A percentile compares a stretch with the other conserved stretches of the same genome.
Evolutionary conservation across 2,329 filamentous ascomycete species (phyloP).

Genomic region (Diplodia intermedia): DNA sequence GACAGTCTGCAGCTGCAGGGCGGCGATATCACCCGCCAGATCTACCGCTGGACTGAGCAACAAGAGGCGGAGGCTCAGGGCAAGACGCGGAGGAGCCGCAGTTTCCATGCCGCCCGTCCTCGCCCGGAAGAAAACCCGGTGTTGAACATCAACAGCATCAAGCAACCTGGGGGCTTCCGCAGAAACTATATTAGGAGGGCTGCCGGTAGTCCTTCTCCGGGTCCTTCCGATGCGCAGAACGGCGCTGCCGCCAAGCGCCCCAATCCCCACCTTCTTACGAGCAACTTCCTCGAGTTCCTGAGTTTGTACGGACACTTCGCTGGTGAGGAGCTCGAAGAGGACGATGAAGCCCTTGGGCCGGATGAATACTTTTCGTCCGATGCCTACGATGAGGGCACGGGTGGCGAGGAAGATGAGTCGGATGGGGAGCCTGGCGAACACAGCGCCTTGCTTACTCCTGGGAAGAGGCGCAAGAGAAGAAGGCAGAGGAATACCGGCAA

Average conservation of each 20-base stretch:
- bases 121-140: constrained; percentile 76
- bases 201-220: constrained; percentile 67
- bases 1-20: constrained; percentile 92
- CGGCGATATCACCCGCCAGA: constrained; percentile 90
- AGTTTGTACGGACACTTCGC: constrained; percentile 97
- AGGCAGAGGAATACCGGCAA: constrained; percentile 80
- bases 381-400: constrained; percentile 61
- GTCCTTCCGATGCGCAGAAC: constrained; percentile 53
- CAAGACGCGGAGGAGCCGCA: constrained; percentile 80
- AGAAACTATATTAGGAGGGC: constrained; percentile 84
- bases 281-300: constrained; percentile 93
- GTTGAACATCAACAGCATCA: constrained; percentile 87
- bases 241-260: constrained; percentile 39
- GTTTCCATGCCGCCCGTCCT: constrained; percentile 79
- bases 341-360: constrained; percentile 85
- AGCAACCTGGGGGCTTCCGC: constrained; percentile 90
- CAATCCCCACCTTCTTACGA: constrained; percentile 74
- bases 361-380: constrained; percentile 93
- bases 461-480: constrained; percentile 72
- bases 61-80: constrained; percentile 70
- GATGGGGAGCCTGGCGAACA: constrained; percentile 83
- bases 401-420: constrained; percentile 62
- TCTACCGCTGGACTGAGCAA: constrained; percentile 96
- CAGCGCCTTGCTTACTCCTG: constrained; percentile 76
- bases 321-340: constrained; percentile 94